Percentiles rank a stretch among this genome's conserved stretches.
phyloP scores from a whole-genome alignment of 164 flowering plant genomes.

The Magnolia sinica region DNA sequence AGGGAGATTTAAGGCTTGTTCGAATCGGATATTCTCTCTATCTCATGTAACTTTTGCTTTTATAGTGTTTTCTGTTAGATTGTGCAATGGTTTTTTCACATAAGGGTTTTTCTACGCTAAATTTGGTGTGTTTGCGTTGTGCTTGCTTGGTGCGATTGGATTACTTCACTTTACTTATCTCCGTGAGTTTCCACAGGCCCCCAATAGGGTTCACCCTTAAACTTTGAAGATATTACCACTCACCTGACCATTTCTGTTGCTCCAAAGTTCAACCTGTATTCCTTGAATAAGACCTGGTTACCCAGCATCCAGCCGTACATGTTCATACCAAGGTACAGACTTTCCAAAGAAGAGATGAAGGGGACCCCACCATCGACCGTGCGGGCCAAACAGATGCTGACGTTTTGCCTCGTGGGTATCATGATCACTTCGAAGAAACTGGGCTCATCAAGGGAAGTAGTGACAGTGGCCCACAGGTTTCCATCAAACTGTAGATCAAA shows the following conservation, averaged over 20 bases:
- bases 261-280: slow-evolving; percentile 14
- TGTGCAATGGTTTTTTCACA: too few relatives aligned
- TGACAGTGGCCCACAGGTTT: slow-evolving; percentile 17
- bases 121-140: too few relatives aligned
- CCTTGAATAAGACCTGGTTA: slow-evolving; percentile 15
- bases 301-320: slow-evolving; percentile 13
- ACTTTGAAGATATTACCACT: background rate
- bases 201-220: too few relatives aligned
- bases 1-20: too few relatives aligned
- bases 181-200: too few relatives aligned
- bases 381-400: slow-evolving; percentile 15
- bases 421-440: slow-evolving; percentile 10
- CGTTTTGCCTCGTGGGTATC: background rate
- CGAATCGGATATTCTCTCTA: too few relatives aligned
- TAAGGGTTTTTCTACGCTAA: too few relatives aligned
- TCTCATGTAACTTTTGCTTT: too few relatives aligned
- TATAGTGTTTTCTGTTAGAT: too few relatives aligned
- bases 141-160: too few relatives aligned
- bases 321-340: background rate
- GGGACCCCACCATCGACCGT: slow-evolving; percentile 6
- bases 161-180: too few relatives aligned
- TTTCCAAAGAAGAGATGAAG: slow-evolving; percentile 18
- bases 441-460: background rate
- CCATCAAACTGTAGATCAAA: slow-evolving; percentile 25
- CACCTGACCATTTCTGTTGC: background rate